Percentiles rank a stretch among this genome's conserved stretches.
These are phyloP conservation scores for Glycyrrhiza uralensis DNA, from an alignment of 306 rosid species.

Conservation along the genomic window DNA sequence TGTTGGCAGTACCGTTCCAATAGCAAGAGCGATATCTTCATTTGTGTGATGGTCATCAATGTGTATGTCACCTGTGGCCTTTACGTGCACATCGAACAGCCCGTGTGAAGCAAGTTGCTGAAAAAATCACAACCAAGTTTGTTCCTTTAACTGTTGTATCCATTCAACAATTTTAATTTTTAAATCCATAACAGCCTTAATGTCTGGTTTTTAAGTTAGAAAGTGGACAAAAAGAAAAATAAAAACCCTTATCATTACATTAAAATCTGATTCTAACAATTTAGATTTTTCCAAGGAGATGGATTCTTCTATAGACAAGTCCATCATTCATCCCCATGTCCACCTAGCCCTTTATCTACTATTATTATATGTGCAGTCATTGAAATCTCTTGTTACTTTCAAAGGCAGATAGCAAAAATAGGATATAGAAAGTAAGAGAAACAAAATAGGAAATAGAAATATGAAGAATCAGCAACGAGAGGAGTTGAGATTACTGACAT, in stretches of 20 bases:
- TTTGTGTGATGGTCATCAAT: slow-evolving; percentile 94
- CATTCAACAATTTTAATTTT: background rate
- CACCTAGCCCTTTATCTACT: background rate
- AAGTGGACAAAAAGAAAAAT: background rate
- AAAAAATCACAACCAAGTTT: slow-evolving; percentile 23
- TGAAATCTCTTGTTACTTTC: background rate
- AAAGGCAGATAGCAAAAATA: background rate
- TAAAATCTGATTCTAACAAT: background rate
- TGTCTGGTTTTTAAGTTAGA: background rate
- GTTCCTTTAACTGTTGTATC: background rate
- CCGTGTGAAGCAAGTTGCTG: slow-evolving; percentile 97
- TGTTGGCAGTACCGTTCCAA: slow-evolving; percentile 67
- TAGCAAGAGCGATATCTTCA: slow-evolving; percentile 91
- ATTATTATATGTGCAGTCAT: background rate
- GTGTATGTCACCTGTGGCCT: slow-evolving; percentile 80
- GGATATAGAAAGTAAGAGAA: background rate
- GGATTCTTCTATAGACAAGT: background rate
- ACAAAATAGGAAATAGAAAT: background rate
- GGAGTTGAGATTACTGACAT: slow-evolving; percentile 52
- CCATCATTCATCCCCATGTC: background rate
- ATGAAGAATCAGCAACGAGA: slow-evolving; percentile 3
- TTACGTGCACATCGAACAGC: slow-evolving; percentile 72
- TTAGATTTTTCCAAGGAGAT: background rate
- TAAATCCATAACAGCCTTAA: background rate
- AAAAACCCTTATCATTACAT: background rate